A percentile compares a stretch with the other conserved stretches of the same genome.
These are phyloP conservation scores for Acacia concinna DNA, from an alignment of 331 rosid species.

Conservation along the genomic window DNA sequence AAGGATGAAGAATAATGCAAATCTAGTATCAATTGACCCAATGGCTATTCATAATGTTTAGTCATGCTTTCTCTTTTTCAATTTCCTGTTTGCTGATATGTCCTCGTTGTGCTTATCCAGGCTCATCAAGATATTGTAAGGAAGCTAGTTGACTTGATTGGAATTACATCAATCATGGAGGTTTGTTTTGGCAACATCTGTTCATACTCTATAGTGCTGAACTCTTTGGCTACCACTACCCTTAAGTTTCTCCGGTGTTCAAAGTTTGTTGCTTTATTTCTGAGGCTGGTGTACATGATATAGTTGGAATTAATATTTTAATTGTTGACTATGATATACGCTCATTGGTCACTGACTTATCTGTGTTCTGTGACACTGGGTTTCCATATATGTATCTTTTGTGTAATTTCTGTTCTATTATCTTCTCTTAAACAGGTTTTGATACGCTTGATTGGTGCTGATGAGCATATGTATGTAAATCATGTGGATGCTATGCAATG, in stretches of 20 bases:
- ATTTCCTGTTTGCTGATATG: conserved; percentile 37
- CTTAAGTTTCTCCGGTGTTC: conserved; percentile 28
- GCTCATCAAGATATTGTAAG: conserved; percentile 76
- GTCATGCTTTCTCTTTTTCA: conserved; percentile 9
- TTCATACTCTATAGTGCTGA: conserved; percentile 18
- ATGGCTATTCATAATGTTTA: neutral
- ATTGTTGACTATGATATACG: neutral
- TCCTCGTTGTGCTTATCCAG: conserved; percentile 44
- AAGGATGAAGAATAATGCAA: conserved; percentile 10
- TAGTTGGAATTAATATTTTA: neutral
- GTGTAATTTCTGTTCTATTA: conserved; percentile 6
- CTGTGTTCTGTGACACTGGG: neutral
- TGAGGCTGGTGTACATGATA: neutral
- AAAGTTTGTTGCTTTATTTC: conserved; percentile 10
- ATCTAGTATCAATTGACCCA: neutral
- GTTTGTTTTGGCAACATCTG: conserved; percentile 52
- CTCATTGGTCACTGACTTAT: neutral
- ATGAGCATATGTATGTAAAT: conserved; percentile 88
- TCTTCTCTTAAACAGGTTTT: conserved; percentile 62
- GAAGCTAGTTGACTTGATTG: conserved; percentile 95
- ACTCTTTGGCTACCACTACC: conserved; percentile 8
- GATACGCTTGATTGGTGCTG: conserved; percentile 94
- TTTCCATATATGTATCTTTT: neutral
- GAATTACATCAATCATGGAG: conserved; percentile 99
- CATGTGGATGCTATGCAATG: conserved; percentile 84